Base-by-base conservation (phyloP, 768 basidiomycete genomes). In the Cystofilobasidium macerans region DNA sequence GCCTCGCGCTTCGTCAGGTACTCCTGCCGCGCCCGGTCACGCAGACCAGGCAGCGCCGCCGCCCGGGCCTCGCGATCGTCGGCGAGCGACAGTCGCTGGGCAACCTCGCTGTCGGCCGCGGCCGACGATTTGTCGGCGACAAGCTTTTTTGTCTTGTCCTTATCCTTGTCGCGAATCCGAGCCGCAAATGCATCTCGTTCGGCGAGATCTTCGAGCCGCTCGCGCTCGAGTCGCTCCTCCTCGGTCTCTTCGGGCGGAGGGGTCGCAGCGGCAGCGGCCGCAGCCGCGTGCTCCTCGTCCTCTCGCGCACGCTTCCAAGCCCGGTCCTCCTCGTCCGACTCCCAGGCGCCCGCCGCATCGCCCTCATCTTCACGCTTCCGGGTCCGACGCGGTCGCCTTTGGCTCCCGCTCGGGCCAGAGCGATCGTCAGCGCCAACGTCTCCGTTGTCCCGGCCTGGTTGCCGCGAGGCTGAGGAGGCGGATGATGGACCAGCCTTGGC, bases 1-100 rank as follows among this genome's bases (percentile, higher is more conserved):
- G 87, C 79, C 79, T 99, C 95, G 72, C 95, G 87, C 74, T 98
- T 98, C 28, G 89, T 87, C 69, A 99, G 81, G 73, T 99, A 99
- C 76, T 93, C 89, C 74, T 98, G 88, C 61, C 95, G 85, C 1
- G 93, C 93, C 71, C 86, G 88, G 65, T 88, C 80, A 47, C 95
- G 85, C 9, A 98, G 80, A 16, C 84, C 85, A 0, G 92, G 82
- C 77, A 85, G 82, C 3, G 82, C 83, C 9, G 75, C 76, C 45
- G 75, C 72, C 7, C 82, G 77, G 7, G 80, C 81, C 30, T 77
- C 77, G 0, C 80, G 69, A 73, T 91, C 87, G 70, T 95, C 89
- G 22, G 88, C 92, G 6, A 97, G 79, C 65, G 85, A 81, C 69
- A 88, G 82, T 70, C 92, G 81, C 69, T 85, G 81, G 24, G 86